Percentiles rank a stretch among this genome's conserved stretches.
phyloP scores from a whole-genome alignment of 345 rosid species.

The Rhodamnia rubescens region DNA sequence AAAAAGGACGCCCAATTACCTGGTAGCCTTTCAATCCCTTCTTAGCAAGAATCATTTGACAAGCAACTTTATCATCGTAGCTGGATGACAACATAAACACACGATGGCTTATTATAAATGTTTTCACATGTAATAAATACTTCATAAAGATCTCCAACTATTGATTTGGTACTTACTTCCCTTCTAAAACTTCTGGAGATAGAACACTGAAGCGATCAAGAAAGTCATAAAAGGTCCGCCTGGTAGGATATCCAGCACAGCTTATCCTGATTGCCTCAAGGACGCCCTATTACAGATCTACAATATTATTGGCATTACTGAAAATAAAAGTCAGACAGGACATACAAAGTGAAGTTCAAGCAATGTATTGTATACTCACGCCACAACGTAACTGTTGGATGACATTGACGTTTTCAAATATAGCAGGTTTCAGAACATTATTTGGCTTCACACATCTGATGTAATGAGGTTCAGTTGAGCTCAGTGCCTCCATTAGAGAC shows the following conservation, averaged over 20 bases:
- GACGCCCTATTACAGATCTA: conserved; percentile 20
- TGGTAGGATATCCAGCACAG: conserved; percentile 51
- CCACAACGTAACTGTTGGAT: conserved; percentile 98
- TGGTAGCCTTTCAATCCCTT: conserved; percentile 88
- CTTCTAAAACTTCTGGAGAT: conserved; percentile 41
- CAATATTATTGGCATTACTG: background rate
- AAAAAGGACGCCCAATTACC: conserved; percentile 30
- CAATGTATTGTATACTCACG: conserved; percentile 40
- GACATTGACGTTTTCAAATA: conserved; percentile 82
- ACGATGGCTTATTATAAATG: background rate
- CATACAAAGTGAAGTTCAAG: background rate
- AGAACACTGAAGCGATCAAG: conserved; percentile 45
- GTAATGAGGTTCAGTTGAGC: conserved; percentile 87
- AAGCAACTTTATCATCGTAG: conserved; percentile 74
- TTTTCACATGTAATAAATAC: background rate
- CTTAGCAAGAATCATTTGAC: conserved; percentile 85
- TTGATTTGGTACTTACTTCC: conserved; percentile 21
- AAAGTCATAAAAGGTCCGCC: conserved; percentile 40
- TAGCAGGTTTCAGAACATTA: conserved; percentile 71
- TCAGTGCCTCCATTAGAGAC: conserved; percentile 92
- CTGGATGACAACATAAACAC: conserved; percentile 26
- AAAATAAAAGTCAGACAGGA: background rate
- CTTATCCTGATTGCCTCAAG: conserved; percentile 48
- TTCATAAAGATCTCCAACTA: background rate
- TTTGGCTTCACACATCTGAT: conserved; percentile 99